Conservation (phyloP, 2,329 filamentous ascomycete genomes). For the Huntiella bhutanensis region DNA sequence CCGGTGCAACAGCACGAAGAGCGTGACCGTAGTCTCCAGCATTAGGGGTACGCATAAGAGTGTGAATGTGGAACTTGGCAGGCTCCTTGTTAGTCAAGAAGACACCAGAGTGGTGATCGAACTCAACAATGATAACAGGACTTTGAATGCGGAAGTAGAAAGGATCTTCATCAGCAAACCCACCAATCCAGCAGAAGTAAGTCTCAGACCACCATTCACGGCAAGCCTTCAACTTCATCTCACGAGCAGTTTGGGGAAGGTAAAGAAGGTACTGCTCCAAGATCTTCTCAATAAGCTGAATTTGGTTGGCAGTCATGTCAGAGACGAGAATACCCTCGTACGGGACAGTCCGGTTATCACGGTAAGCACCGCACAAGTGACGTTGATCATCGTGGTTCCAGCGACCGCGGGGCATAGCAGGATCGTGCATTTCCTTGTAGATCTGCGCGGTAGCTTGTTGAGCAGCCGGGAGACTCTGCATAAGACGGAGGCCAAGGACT, state of each 20-base stretch:
- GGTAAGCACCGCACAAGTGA: slow-evolving; percentile 58
- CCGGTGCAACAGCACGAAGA: slow-evolving; percentile 21
- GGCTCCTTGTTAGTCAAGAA: slow-evolving; percentile 57
- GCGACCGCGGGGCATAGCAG: slow-evolving; percentile 44
- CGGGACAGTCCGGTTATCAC: slow-evolving; percentile 59
- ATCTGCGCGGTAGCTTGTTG: slow-evolving; percentile 33
- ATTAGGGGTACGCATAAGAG: slow-evolving; percentile 52
- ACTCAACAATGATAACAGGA: slow-evolving; percentile 55
- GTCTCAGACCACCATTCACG: slow-evolving; percentile 45
- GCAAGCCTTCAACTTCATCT: slow-evolving; percentile 34
- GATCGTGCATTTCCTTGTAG: slow-evolving; percentile 42
- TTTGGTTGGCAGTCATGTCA: slow-evolving; percentile 28
- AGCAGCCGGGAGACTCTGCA: slow-evolving; percentile 38
- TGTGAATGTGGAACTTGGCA: slow-evolving; percentile 65
- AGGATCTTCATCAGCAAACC: slow-evolving; percentile 43
- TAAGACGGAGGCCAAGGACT: slow-evolving; percentile 42
- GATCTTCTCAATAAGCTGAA: slow-evolving; percentile 36
- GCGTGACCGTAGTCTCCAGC: slow-evolving; percentile 55
- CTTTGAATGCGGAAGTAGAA: slow-evolving; percentile 68
- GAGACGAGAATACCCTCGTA: slow-evolving; percentile 47
- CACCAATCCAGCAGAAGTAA: slow-evolving; percentile 65
- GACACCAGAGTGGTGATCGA: slow-evolving; percentile 64
- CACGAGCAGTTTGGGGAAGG: slow-evolving; percentile 36
- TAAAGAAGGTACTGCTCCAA: slow-evolving; percentile 49
- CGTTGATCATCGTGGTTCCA: slow-evolving; percentile 72